Evolutionary conservation across 352 stramenopile genomes (phyloP).

Genomic region (Pythium myriotylum): DNA sequence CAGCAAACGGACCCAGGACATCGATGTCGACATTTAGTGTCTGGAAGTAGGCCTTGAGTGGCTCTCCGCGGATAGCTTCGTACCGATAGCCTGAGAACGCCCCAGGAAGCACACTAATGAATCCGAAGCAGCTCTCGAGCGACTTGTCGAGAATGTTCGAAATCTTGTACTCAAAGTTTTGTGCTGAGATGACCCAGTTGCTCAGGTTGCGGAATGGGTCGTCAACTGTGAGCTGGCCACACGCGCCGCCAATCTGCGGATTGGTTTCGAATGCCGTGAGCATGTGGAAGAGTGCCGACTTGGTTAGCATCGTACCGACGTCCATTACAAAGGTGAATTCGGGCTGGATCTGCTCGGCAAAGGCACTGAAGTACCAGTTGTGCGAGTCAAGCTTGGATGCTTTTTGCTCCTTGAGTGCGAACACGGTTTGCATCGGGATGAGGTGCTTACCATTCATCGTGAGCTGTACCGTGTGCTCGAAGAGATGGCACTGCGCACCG

Average conservation of each 20-base stretch:
- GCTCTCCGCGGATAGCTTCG: conserved; percentile 76
- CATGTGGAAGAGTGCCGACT: conserved; percentile 76
- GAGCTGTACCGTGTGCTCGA: conserved; percentile 85
- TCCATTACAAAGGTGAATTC: conserved; percentile 86
- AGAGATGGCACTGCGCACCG: conserved; percentile 79
- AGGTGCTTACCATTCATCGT: conserved; percentile 69
- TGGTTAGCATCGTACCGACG: conserved; percentile 83
- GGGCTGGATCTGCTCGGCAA: conserved; percentile 82
- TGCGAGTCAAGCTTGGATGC: conserved; percentile 85
- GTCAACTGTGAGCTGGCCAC: conserved; percentile 80
- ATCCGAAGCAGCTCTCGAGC: conserved; percentile 85
- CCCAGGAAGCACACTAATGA: conserved; percentile 85
- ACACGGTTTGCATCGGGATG: conserved; percentile 74
- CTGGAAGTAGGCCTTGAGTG: conserved; percentile 86
- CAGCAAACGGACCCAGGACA: conserved; percentile 78
- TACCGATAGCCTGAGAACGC: conserved; percentile 87
- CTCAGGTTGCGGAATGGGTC: conserved; percentile 82
- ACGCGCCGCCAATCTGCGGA: conserved; percentile 78
- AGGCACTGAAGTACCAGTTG: conserved; percentile 85
- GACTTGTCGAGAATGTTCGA: conserved; percentile 89
- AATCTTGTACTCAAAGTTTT: conserved; percentile 92
- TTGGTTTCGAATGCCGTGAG: conserved; percentile 81
- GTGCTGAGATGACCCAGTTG: conserved; percentile 87
- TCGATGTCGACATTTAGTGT: conserved; percentile 80
- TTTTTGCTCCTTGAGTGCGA: conserved; percentile 84